A percentile compares a stretch with the other conserved stretches of the same genome.
Evolutionary conservation across 768 basidiomycete species (phyloP).

Genomic region (Suillus sp.): DNA sequence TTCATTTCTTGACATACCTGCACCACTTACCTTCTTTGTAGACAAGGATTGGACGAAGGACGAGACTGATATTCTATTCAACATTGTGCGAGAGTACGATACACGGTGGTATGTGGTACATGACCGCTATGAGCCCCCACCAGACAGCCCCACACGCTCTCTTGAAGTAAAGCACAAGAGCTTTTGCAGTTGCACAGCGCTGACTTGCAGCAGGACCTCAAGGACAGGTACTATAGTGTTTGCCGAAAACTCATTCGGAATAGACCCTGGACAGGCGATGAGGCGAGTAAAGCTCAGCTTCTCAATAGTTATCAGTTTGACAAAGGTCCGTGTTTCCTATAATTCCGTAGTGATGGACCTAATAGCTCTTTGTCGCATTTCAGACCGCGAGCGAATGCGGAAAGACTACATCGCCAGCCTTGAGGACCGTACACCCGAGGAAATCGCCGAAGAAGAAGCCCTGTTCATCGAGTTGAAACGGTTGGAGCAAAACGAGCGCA

Average conservation of each 20-base stretch:
- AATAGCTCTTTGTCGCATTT: neutral
- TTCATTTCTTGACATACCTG: neutral
- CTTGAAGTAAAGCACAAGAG: conserved; percentile 60
- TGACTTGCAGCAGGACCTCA: conserved; percentile 66
- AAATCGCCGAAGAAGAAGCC: conserved; percentile 94
- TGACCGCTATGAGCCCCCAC: conserved; percentile 83
- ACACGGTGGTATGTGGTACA: conserved; percentile 86
- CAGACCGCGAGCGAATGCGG: conserved; percentile 85
- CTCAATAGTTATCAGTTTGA: conserved; percentile 82
- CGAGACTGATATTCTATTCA: conserved; percentile 93
- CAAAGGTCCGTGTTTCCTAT: conserved; percentile 58
- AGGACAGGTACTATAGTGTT: conserved; percentile 91
- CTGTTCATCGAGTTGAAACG: conserved; percentile 91
- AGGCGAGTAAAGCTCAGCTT: conserved; percentile 64
- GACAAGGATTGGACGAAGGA: conserved; percentile 90
- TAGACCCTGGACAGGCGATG: conserved; percentile 84
- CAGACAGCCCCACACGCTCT: conserved; percentile 51
- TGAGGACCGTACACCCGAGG: conserved; percentile 85
- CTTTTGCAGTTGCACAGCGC: neutral
- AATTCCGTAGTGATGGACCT: neutral
- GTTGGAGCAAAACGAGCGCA: conserved; percentile 90
- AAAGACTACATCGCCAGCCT: conserved; percentile 86
- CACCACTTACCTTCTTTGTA: conserved; percentile 23
- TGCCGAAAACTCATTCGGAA: conserved; percentile 86
- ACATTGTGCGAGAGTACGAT: conserved; percentile 78